Conservation (phyloP, 306 rosid species). For the Aeschynomene evenia region DNA sequence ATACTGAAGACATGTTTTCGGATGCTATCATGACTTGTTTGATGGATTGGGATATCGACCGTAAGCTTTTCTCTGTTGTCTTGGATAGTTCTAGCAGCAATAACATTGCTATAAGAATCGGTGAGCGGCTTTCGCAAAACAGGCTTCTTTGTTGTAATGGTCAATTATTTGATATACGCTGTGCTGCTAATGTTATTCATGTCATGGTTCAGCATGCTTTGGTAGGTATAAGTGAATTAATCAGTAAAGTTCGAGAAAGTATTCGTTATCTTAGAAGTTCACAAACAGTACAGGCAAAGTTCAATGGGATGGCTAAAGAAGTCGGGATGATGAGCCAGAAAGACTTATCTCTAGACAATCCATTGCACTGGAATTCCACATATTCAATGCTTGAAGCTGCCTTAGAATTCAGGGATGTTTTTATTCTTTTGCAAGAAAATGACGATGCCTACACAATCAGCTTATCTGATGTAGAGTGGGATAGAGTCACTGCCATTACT, state of each 20-base stretch:
- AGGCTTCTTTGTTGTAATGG: constrained; percentile 70
- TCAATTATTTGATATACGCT: constrained; percentile 65
- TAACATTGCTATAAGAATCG: constrained; percentile 44
- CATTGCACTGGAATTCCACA: constrained; percentile 56
- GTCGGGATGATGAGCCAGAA: constrained; percentile 50
- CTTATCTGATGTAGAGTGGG: constrained; percentile 64
- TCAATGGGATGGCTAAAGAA: constrained; percentile 53
- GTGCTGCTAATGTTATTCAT: constrained; percentile 46
- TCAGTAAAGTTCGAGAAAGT: constrained; percentile 51
- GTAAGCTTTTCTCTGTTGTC: constrained; percentile 67
- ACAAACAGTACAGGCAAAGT: constrained; percentile 48
- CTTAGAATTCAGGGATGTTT: constrained; percentile 61
- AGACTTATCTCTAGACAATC: constrained; percentile 54
- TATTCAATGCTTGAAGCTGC: constrained; percentile 64
- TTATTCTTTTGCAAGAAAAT: constrained; percentile 55
- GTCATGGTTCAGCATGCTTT: constrained; percentile 38
- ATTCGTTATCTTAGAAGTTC: constrained; percentile 57
- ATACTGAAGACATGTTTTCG: constrained; percentile 65
- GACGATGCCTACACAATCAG: constrained; percentile 44
- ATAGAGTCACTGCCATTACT: constrained; percentile 43
- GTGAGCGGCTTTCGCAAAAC: constrained; percentile 63
- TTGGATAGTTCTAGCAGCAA: constrained; percentile 62
- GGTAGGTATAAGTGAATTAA: constrained; percentile 44
- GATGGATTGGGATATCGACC: constrained; percentile 85
- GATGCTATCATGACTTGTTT: constrained; percentile 60